A percentile compares a stretch with the other conserved stretches of the same genome.
phyloP scores from a whole-genome alignment of 2,329 filamentous ascomycete genomes.

The Colletotrichum phormii region DNA sequence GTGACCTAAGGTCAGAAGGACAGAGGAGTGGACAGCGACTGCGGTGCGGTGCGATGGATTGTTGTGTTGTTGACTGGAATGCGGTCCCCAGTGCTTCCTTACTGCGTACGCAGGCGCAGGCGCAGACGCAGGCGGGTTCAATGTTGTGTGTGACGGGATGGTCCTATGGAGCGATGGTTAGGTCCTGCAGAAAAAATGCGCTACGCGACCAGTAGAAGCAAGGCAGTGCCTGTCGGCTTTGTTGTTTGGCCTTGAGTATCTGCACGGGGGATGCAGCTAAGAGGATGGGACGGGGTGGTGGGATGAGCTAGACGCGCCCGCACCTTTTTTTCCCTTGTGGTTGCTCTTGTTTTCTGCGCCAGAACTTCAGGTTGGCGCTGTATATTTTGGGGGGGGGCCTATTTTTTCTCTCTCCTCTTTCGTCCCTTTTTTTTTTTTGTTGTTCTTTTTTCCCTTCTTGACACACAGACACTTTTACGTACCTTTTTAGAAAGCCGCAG shows the following conservation, averaged over 20 bases:
- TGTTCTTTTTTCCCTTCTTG: neutral
- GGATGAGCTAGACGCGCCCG: slow-evolving; percentile 32
- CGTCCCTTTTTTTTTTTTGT: neutral
- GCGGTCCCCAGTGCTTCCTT: slow-evolving; percentile 25
- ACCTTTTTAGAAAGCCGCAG: neutral
- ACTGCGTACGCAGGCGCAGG: neutral
- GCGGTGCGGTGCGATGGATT: slow-evolving; percentile 3
- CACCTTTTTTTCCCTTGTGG: slow-evolving; percentile 6
- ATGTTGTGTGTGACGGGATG: slow-evolving; percentile 5
- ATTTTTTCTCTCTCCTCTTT: neutral
- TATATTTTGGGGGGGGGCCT: neutral
- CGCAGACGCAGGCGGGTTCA: neutral
- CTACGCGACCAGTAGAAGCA: slow-evolving; percentile 24
- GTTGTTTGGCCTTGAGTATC: slow-evolving; percentile 22
- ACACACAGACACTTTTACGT: slow-evolving; percentile 4
- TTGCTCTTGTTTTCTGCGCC: neutral
- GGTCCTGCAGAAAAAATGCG: slow-evolving; percentile 11
- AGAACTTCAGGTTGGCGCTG: slow-evolving; percentile 15
- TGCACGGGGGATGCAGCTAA: slow-evolving; percentile 31
- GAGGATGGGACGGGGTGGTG: slow-evolving; percentile 19
- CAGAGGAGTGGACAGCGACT: neutral
- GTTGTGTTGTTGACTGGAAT: slow-evolving; percentile 36
- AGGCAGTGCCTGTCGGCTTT: slow-evolving; percentile 35
- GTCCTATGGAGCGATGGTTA: neutral
- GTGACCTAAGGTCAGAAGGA: neutral